These are phyloP conservation scores for Glycyrrhiza uralensis DNA, from an alignment of 306 rosid species.

Conservation along the genomic window DNA sequence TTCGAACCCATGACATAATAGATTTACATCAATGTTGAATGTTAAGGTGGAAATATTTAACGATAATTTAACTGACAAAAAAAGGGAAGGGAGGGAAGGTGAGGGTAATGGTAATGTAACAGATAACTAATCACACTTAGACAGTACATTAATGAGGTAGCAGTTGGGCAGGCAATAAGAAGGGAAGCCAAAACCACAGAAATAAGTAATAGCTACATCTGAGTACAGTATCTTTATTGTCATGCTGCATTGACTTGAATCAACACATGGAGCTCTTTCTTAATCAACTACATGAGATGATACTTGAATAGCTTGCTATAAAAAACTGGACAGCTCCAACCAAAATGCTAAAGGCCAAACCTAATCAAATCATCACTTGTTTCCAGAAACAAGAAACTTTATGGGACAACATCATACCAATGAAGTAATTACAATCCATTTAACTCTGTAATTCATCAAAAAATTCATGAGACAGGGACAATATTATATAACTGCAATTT, in stretches of 20 bases:
- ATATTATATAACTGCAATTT: neutral
- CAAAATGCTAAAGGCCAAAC: neutral
- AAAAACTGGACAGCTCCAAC: constrained; percentile 16
- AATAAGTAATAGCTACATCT: constrained; percentile 24
- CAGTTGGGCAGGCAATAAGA: neutral
- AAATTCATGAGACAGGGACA: neutral
- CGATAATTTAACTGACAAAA: neutral
- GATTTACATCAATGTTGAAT: neutral
- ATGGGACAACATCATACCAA: neutral
- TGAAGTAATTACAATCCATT: neutral
- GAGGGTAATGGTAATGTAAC: neutral
- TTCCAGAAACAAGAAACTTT: constrained; percentile 4
- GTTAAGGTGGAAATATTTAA: neutral
- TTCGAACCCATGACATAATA: constrained; percentile 12
- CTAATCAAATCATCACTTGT: neutral
- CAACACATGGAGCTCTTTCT: neutral
- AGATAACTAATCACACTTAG: neutral
- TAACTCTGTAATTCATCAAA: neutral
- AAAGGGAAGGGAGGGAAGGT: neutral
- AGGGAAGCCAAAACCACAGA: neutral
- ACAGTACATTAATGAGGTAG: neutral
- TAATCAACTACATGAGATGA: neutral
- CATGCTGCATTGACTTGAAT: neutral
- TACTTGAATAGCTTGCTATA: constrained; percentile 1
- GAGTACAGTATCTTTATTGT: constrained; percentile 12